Base-by-base conservation (phyloP, 768 basidiomycete species). In the Crassisporium funariophilum region DNA sequence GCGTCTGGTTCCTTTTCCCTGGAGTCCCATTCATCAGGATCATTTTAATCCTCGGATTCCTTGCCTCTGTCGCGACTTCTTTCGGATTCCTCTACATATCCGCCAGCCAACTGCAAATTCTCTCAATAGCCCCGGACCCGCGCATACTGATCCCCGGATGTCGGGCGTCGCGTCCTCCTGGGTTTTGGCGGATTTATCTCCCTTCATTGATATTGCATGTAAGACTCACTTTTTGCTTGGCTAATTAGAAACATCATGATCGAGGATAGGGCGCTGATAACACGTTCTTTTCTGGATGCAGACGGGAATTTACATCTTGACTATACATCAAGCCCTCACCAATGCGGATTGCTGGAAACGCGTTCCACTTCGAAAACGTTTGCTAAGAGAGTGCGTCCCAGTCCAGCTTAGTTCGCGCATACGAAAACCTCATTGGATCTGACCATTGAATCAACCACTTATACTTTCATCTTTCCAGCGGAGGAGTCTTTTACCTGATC, bases 1-100 rank as follows among this genome's bases (percentile, higher is more conserved):
- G 74, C 21, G 65, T 72, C 20, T 76, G 71, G 71, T 71, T 71
- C 52, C 64, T 74, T 35, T 74, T 73, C 46, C 62, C 68, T 4
- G 58, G 60, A 22, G 64, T 61, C 37, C 59, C 45, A 22, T 4
- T 24, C 8, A 50, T 70, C 23, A 66, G 60, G 35, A 47, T 62
- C 19, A 52, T 48, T n/a, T 58, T 72, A 29, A 49, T 69, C 21
- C 49, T 53, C 15, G 50, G 58, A 13, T 73, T 72, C 39, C 17
- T 60, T 3, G 21, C 58, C 11, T 65, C 70, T 12, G 48, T 64
- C 52, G 35, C 55, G 6, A 5, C 60, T 1, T 69, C 71, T 12
- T 42, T 71, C 16, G 57, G 59, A 25, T 69, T 69, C 37, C 53
- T 70, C 2, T 40, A 35, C 22, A 13, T 47, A 10, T 58, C 56